phyloP scores from a whole-genome alignment of 2,329 filamentous ascomycete species.

The Pseudogymnoascus sp. region DNA sequence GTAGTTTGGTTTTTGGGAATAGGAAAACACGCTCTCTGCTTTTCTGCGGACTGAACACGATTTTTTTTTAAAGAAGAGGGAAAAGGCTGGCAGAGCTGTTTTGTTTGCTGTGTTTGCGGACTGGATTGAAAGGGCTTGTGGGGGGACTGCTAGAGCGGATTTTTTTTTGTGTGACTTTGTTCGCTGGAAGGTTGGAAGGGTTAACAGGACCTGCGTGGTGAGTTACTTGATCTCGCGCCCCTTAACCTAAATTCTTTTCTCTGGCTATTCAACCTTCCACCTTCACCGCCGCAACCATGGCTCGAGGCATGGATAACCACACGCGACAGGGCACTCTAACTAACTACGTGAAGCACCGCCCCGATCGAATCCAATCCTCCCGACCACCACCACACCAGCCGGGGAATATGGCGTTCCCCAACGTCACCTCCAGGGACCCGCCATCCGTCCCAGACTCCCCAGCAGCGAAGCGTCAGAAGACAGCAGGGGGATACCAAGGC shows the following conservation, averaged over 20 bases:
- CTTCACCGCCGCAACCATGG: neutral
- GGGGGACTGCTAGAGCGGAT: neutral
- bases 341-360: neutral
- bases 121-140: neutral
- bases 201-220: neutral
- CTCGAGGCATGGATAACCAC: neutral
- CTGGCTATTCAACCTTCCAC: neutral
- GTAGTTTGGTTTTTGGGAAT: neutral
- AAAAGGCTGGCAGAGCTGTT: neutral
- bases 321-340: neutral
- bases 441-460: constrained; percentile 19
- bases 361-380: neutral
- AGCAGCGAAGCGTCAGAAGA: constrained; percentile 27
- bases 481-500: constrained; percentile 23
- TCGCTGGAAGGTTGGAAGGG: neutral
- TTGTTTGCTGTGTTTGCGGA: neutral
- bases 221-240: neutral
- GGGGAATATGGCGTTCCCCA: neutral
- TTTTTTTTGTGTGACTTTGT: neutral
- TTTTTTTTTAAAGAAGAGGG: neutral
- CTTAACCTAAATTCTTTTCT: neutral
- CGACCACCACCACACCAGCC: neutral
- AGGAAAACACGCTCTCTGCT: neutral
- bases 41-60: neutral
- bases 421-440: neutral